Percentiles rank a stretch among this genome's conserved stretches.
These are phyloP conservation scores for Quercus lobata DNA, from an alignment of 331 rosid species.

Conservation along the genomic window DNA sequence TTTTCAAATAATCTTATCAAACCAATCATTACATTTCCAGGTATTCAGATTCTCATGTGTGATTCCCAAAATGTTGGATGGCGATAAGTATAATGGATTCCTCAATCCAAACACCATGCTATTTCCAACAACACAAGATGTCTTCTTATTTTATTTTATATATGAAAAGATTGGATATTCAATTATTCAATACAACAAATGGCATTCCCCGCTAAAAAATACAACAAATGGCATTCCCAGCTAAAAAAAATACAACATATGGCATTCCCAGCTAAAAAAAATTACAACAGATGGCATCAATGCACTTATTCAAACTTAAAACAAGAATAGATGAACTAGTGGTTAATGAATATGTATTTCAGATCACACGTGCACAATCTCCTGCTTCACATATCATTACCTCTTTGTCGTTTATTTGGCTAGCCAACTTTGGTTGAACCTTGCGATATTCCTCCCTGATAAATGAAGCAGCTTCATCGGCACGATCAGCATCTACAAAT, in stretches of 20 bases:
- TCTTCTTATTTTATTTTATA: not conserved
- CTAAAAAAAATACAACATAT: too few relatives aligned
- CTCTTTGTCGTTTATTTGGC: constrained; percentile 28
- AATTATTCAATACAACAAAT: not conserved
- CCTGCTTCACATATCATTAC: constrained; percentile 74
- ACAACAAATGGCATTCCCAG: too few relatives aligned
- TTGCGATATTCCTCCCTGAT: constrained; percentile 61
- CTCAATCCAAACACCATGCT: too few relatives aligned
- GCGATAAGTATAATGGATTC: too few relatives aligned
- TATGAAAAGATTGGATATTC: not conserved
- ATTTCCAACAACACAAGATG: not conserved
- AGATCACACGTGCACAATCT: constrained; percentile 65
- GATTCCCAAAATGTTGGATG: too few relatives aligned
- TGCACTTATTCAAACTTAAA: not conserved
- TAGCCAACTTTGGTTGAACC: constrained; percentile 59
- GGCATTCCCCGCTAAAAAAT: too few relatives aligned
- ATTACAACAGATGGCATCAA: not conserved
- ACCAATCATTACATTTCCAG: too few relatives aligned
- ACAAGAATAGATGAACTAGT: not conserved
- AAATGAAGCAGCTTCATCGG: constrained; percentile 69
- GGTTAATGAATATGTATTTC: not conserved
- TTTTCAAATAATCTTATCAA: too few relatives aligned
- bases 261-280: too few relatives aligned
- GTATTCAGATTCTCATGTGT: too few relatives aligned
- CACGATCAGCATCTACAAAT: constrained; percentile 59